Base-by-base conservation (phyloP, 1,284 basidiomycete genomes). In the Golubevia sp. region DNA sequence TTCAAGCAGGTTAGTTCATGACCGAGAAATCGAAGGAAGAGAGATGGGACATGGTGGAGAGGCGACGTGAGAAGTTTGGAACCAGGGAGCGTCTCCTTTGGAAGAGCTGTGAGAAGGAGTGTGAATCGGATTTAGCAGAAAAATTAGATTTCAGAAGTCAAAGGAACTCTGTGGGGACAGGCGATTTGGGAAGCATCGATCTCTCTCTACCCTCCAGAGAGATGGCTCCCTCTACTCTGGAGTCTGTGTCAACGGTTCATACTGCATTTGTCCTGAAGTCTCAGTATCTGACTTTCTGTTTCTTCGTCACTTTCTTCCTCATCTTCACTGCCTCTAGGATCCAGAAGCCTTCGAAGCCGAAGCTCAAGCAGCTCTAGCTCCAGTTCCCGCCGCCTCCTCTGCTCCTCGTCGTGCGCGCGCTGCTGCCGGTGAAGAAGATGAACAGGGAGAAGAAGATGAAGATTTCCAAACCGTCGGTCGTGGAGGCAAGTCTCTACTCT, bases 391-490 rank as follows among this genome's bases (percentile, higher is more conserved):
- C 13, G 50, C 50, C 5, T 11, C 21, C 6, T 23, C 50, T 23
- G 50, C 7, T 23, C 7, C 50, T 52, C 5, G 70, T 52, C 59
- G 70, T 30, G 63, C 59, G 2, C 67, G 64, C 18, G 71, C 70
- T 20, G 70, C 68, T 56, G 68, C 64, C 24, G 73, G 64, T 1
- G 54, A 50, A 18, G 83, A 66, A n/a, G 84, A 68, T 2, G 89
- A 86, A 3, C 58, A 34, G 25, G 87, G 85, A 8, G 88, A 86
- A 2, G 86, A 84, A 21, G 87, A 86, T 26, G 92, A 91, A 51
- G 91, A 91, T 26, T 99, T 97, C 85, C 92, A 91, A 62, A 94
- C 93, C 1, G 93, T 99, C 53, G 94, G 94, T 49, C 93, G 90
- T 77, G 93, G 92, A 57, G 94, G 94, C 44, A 94, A 92, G 82